phyloP scores from a whole-genome alignment of 768 basidiomycete species.

The Trametes gibbosa region DNA sequence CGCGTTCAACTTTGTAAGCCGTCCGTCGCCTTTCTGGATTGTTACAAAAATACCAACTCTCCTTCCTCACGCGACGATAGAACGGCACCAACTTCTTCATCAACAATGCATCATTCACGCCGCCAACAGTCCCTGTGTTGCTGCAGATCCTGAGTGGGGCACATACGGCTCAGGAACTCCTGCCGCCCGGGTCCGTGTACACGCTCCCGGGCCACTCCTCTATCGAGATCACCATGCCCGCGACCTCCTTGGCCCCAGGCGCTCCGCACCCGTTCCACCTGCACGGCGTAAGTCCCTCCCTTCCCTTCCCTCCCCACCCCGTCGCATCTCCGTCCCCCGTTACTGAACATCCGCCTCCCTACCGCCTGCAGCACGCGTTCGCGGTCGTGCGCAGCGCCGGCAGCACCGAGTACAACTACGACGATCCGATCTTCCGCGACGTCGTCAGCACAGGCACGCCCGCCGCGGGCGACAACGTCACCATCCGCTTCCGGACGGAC shows the following conservation, averaged over 20 bases:
- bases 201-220: conserved; percentile 43
- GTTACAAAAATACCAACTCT: not conserved
- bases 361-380: conserved; percentile 35
- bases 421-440: conserved; percentile 37
- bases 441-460: conserved; percentile 21
- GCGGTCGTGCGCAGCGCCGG: conserved; percentile 36
- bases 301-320: not conserved
- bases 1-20: conserved; percentile 20
- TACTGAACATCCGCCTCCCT: not conserved
- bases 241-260: conserved; percentile 40
- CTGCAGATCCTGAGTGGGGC: conserved; percentile 60
- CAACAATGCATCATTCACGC: conserved; percentile 35
- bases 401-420: conserved; percentile 32
- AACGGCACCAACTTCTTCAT: conserved; percentile 30
- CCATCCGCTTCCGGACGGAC: conserved; percentile 46
- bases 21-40: not conserved
- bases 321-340: not conserved
- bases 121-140: conserved; percentile 49
- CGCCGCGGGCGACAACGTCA: conserved; percentile 21
- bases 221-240: conserved; percentile 47
- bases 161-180: conserved; percentile 41
- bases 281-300: conserved; percentile 35
- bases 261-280: conserved; percentile 40
- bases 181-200: conserved; percentile 48
- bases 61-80: conserved; percentile 19